A percentile compares a stretch with the other conserved stretches of the same genome.
Evolutionary conservation across 768 basidiomycete genomes (phyloP).

Genomic region (Trametes meyenii): DNA sequence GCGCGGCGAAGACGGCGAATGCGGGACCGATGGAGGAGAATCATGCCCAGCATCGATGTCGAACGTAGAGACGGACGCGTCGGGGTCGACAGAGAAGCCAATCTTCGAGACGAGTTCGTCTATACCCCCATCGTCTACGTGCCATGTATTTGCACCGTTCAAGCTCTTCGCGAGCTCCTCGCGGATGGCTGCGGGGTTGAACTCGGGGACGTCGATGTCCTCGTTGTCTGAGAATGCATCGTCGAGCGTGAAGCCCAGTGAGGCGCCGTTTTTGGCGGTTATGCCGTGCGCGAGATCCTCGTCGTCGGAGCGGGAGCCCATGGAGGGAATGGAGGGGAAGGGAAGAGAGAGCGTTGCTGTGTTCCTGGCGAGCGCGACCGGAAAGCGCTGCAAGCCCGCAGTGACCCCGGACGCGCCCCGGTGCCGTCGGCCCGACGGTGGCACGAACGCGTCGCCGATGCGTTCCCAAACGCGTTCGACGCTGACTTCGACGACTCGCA

Average conservation of each 20-base stretch:
- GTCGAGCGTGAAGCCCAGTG: conserved; percentile 40
- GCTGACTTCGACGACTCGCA: not conserved
- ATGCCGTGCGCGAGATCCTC: conserved; percentile 5
- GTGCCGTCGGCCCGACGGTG: conserved; percentile 2
- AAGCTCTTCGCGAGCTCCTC: conserved; percentile 59
- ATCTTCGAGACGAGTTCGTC: conserved; percentile 37
- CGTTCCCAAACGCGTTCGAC: not conserved
- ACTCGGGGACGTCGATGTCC: conserved; percentile 51
- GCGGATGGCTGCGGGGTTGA: conserved; percentile 64
- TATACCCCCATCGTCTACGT: conserved; percentile 31
- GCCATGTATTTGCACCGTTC: conserved; percentile 37
- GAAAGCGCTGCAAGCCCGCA: conserved; percentile 16
- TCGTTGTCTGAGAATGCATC: conserved; percentile 71
- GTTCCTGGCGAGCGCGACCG: conserved; percentile 9
- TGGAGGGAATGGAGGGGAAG: not conserved
- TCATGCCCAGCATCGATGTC: conserved; percentile 48
- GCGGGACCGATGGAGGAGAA: conserved; percentile 23
- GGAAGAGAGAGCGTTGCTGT: conserved; percentile 14
- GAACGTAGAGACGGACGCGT: conserved; percentile 61
- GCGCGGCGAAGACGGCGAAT: conserved; percentile 27
- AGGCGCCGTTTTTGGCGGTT: not conserved
- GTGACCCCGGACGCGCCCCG: conserved; percentile 11
- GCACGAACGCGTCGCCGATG: not conserved
- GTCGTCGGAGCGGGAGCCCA: conserved; percentile 16
- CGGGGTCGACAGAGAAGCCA: conserved; percentile 38